These are phyloP conservation scores for Asterionellopsis glacialis DNA, from an alignment of 108 stramenopile genomes.

Conservation along the genomic window DNA sequence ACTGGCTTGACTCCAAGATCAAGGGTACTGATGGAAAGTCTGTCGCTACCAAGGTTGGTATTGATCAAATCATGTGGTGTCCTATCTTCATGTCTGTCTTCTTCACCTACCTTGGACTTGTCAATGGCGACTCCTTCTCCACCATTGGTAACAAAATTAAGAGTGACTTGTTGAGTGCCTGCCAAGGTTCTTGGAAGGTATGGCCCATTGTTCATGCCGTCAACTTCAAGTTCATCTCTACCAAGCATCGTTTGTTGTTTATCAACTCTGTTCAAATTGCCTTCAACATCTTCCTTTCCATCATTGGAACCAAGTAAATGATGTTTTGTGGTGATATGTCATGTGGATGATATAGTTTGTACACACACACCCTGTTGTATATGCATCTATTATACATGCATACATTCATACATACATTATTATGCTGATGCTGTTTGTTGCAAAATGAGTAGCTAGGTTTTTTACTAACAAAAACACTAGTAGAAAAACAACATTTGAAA, in stretches of 20 bases:
- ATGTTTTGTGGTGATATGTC: not conserved
- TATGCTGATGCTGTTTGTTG: not conserved
- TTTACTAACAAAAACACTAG: too few species aligned
- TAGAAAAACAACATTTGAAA: too few species aligned
- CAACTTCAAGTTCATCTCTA: conserved; percentile 96
- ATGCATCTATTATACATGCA: not conserved
- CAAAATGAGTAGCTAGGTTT: too few species aligned
- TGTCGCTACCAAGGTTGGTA: conserved; percentile 89
- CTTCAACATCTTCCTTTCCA: conserved; percentile 97
- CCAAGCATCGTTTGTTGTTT: conserved; percentile 93
- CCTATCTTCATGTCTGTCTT: conserved; percentile 96
- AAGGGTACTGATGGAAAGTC: conserved; percentile 72
- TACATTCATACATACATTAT: conserved; percentile 4
- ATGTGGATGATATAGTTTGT: conserved; percentile 3
- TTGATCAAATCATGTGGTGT: conserved; percentile 95
- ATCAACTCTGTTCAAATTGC: conserved; percentile 97
- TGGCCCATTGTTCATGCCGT: conserved; percentile 96
- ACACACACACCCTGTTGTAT: too few species aligned
- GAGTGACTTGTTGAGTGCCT: conserved; percentile 88
- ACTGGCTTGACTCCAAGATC: conserved; percentile 89
- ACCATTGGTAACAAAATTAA: conserved; percentile 90
- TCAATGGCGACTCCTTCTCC: conserved; percentile 83
- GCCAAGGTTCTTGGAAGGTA: conserved; percentile 96
- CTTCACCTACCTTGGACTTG: conserved; percentile 95
- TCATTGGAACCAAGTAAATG: conserved; percentile 90